A percentile compares a stretch with the other conserved stretches of the same genome.
Conservation (phyloP, 2,329 filamentous ascomycete species). For the Cladophialophora bantiana region DNA sequence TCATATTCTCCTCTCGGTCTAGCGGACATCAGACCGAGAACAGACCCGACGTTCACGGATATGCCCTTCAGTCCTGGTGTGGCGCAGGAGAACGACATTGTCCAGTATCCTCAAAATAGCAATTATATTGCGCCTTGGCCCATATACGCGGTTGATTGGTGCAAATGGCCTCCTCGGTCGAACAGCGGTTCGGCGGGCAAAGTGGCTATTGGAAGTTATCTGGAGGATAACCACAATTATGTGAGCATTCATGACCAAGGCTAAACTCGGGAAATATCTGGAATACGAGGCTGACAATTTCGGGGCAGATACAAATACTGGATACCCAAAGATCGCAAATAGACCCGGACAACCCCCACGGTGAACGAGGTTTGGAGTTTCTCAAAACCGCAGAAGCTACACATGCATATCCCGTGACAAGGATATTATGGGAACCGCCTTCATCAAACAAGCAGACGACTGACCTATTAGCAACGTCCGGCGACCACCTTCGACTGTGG, state of each 20-base stretch:
- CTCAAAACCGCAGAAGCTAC: slow-evolving; percentile 94
- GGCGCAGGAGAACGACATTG: slow-evolving; percentile 72
- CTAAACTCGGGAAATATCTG: neutral
- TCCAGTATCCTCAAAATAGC: slow-evolving; percentile 73
- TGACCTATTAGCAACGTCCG: slow-evolving; percentile 91
- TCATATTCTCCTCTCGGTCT: slow-evolving; percentile 90
- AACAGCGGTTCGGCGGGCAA: slow-evolving; percentile 77
- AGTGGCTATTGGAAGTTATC: slow-evolving; percentile 91
- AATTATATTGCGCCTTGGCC: slow-evolving; percentile 95
- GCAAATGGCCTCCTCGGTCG: slow-evolving; percentile 88
- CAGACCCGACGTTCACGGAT: slow-evolving; percentile 81
- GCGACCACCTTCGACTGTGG: slow-evolving; percentile 92
- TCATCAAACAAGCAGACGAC: slow-evolving; percentile 95
- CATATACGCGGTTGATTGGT: slow-evolving; percentile 98
- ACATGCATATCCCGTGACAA: slow-evolving; percentile 95
- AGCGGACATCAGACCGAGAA: slow-evolving; percentile 86
- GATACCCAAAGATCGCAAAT: slow-evolving; percentile 81
- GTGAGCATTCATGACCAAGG: slow-evolving; percentile 55
- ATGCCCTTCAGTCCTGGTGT: slow-evolving; percentile 65
- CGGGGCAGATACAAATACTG: slow-evolving; percentile 86
- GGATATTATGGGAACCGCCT: slow-evolving; percentile 93
- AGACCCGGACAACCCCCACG: slow-evolving; percentile 71
- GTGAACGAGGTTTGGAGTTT: slow-evolving; percentile 83
- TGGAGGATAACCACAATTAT: slow-evolving; percentile 98
- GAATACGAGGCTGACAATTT: slow-evolving; percentile 18